A percentile compares a stretch with the other conserved stretches of the same genome.
Evolutionary conservation across 2,329 filamentous ascomycete genomes (phyloP).

Genomic region (Curvularia lunata): DNA sequence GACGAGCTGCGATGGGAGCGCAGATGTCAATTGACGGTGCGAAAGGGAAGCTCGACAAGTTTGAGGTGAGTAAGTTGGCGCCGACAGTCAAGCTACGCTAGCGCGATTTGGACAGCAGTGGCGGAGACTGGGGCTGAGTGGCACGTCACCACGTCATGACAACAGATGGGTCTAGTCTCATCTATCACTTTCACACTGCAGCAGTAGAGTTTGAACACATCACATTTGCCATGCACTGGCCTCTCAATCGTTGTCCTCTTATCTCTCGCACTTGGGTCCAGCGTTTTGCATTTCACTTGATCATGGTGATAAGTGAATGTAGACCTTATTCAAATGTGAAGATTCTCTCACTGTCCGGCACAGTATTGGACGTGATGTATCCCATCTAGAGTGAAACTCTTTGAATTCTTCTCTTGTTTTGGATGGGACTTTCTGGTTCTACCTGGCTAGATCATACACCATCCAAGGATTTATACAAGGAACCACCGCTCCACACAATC

Average conservation of each 20-base stretch:
- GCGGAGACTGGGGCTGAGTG: constrained; percentile 1
- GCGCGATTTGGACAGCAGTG: constrained; percentile 3
- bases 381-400: neutral
- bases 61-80: constrained; percentile 18
- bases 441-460: neutral
- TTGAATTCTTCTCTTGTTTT: neutral
- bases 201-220: neutral
- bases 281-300: neutral
- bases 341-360: neutral
- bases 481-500: neutral
- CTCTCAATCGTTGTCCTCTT: neutral
- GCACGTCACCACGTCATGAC: constrained; percentile 13
- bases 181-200: neutral
- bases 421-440: neutral
- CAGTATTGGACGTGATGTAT: neutral
- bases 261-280: neutral
- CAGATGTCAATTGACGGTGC: constrained; percentile 22
- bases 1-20: constrained; percentile 25
- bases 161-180: constrained; percentile 1
- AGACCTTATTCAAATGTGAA: neutral
- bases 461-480: neutral
- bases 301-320: neutral
- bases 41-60: constrained; percentile 8
- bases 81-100: constrained; percentile 11
- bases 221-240: neutral